Base-by-base conservation (phyloP, 1,284 basidiomycete species). In the Cryptococcus hybrid region DNA sequence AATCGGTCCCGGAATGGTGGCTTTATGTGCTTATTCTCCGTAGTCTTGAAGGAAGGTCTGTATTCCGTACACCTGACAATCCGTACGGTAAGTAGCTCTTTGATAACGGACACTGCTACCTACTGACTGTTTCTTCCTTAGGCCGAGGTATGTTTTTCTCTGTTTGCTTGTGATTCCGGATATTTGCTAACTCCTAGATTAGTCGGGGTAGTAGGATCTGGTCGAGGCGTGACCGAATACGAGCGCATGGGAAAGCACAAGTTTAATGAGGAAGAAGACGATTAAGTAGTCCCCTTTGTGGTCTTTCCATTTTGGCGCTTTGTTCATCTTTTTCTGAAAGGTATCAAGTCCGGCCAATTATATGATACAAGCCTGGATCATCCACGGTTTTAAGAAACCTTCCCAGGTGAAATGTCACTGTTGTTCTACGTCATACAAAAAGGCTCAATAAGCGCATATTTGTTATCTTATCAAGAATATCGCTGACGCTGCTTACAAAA, bases 41-140 rank as follows among this genome's bases (percentile, higher is more conserved):
- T 42, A 75, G 76, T 0, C 84, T 92, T 34, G 81, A 89, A 54
- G 92, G 92, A 44, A 91, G 88, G 69, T 92, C 90, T 67, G 95
- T 97, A 66, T 98, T 98, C 83, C 90, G 91, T 79, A 98, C 93
- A 3, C 92, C 93, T 11, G 93, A 96, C 67, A 94, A 94, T 73
- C 92, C 92, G 1, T 79, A 90, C 42, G 93, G 93, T 51, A 85
- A 85, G 84, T 89, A n/a, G 73, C 58, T 15, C 15, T 11, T 36
- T 18, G 34, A n/a, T 51, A 5, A 45, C n/a, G 34, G 1, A 62
- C 35, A 24, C 43, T 54, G 37, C 49, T 45, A n/a, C 13, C 24
- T 5, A 54, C 38, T 18, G 49, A 52, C 40, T 53, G 18, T 47
- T 11, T 9, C 45, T 35, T 58, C 54, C 47, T 56, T 54, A 62